Percentiles rank a stretch among this genome's conserved stretches.
Evolutionary conservation across 179 eudicot species (phyloP).

Genomic region (Patellifolia procumbens): DNA sequence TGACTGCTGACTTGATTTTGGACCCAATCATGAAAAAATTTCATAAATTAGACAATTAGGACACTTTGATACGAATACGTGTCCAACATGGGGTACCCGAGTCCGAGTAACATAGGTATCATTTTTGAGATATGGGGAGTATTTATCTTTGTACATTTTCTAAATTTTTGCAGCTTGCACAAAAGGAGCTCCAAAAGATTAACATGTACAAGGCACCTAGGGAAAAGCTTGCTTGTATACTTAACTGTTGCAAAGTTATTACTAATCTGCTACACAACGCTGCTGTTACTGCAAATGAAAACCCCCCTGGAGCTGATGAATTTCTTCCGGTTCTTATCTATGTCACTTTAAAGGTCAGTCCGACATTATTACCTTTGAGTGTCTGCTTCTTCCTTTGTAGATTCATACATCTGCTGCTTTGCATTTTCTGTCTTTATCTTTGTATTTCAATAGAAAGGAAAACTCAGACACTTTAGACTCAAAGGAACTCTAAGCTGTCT

Average conservation of each 20-base stretch:
- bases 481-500: background rate
- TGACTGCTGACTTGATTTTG: too few species aligned
- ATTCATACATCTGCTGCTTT: background rate
- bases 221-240: constrained; percentile 92
- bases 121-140: background rate
- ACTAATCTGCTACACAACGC: constrained; percentile 86
- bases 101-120: too few species aligned
- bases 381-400: background rate
- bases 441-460: background rate
- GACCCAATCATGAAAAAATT: too few species aligned
- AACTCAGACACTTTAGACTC: background rate
- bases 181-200: constrained; percentile 94
- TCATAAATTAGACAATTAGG: too few species aligned
- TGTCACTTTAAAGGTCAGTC: constrained; percentile 79
- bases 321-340: constrained; percentile 95
- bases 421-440: background rate
- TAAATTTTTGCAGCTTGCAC: constrained; percentile 68
- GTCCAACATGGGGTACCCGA: too few species aligned
- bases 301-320: constrained; percentile 95
- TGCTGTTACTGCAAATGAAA: constrained; percentile 67
- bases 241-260: constrained; percentile 91
- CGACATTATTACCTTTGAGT: background rate
- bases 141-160: constrained; percentile 1
- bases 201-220: constrained; percentile 96
- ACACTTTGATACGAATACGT: too few species aligned